Evolutionary conservation across 225 moss, liverwort and hornwort genomes (phyloP).

Genomic region (Antitrichia curtipendula): DNA sequence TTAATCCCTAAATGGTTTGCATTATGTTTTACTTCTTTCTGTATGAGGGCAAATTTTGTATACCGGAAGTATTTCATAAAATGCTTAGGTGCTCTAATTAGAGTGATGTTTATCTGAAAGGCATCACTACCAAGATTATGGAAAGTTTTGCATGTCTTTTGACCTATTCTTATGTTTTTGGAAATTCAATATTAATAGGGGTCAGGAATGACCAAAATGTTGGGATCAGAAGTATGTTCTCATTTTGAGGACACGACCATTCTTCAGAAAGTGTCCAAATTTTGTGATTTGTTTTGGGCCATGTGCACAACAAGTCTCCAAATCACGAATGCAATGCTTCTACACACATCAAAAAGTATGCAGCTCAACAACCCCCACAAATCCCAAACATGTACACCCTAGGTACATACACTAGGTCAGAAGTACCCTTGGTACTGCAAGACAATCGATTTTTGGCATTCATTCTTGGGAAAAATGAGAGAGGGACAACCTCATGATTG

Average conservation of each 20-base stretch:
- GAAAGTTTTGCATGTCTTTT: not conserved
- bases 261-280: not conserved
- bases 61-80: not conserved
- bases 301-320: not conserved
- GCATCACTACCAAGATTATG: not conserved
- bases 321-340: not conserved
- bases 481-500: not conserved
- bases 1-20: not conserved
- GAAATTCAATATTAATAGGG: not conserved
- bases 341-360: not conserved
- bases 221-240: not conserved
- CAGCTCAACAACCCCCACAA: not conserved
- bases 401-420: not conserved
- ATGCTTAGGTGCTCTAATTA: too few species aligned
- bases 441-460: not conserved
- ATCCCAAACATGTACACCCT: not conserved
- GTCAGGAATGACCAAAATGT: not conserved
- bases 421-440: not conserved
- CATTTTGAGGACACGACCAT: not conserved
- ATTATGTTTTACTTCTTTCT: not conserved
- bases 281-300: not conserved
- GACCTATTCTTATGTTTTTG: not conserved
- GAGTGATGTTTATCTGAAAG: too few species aligned
- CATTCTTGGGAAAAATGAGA: not conserved
- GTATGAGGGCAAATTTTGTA: not conserved